Base-by-base conservation (phyloP, 139 green algal genomes). In the Auxenochlorella pyrenoidosa region DNA sequence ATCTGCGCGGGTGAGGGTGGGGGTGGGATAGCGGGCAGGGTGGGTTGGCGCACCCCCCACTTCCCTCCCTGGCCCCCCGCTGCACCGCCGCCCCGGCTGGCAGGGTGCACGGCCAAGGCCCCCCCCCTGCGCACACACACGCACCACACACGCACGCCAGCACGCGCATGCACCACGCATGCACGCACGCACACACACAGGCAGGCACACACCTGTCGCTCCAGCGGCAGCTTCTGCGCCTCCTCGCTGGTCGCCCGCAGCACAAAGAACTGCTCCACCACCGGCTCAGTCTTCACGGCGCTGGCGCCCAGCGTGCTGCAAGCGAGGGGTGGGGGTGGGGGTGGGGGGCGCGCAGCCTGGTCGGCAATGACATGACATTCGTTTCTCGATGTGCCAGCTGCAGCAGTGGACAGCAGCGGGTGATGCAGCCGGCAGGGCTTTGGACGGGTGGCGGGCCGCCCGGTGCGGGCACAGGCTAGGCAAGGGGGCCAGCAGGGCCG, bases 231-330 rank as follows among this genome's bases (percentile, higher is more conserved):
- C 70, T 34, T 75, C n/a, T 19, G 36, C 24, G 92, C 90, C 92
- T 96, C 79, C 26, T 88, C 76, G 13, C 24, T 75, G 54, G 77
- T 88, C 5, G 36, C 87, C 38, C 85, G 78, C 24, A 85, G 89
- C 32, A 99, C 81, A 85, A 99, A 99, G 82, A 96, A 93, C 87
- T 98, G 96, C 93, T 98, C 97, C 0, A 99, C 91, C 12, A 93
- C 54, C 2, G 97, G 97, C 94, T 99, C 96, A 0, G 94, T 96
- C 5, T 79, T 47, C 8, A 95, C 58, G 2, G 97, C 97, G 21
- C 89, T 92, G 51, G 89, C 75, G 44, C 97, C 97, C 43, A 99
- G 92, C 34, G 88, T 89, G n/a, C 88, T 87, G 82, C 80, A 34
- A 63, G 30, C 32, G n/a, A 38, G 26, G 28, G 30, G 26, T 18